A percentile compares a stretch with the other conserved stretches of the same genome.
Evolutionary conservation across 306 rosid species (phyloP).

Genomic region (Cucurbita argyrosperma): DNA sequence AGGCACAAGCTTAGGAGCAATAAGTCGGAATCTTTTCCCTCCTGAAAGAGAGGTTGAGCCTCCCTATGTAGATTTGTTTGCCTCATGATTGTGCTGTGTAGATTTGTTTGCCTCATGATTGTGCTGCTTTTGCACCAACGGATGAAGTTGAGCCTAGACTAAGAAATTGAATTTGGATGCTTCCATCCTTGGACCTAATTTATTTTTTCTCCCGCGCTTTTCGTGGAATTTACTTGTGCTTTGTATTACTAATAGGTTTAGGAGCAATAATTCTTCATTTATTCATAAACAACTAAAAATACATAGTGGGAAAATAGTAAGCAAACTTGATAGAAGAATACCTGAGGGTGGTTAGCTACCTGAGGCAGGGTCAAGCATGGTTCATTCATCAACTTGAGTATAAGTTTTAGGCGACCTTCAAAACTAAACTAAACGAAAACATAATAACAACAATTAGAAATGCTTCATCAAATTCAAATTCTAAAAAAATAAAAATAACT

Average conservation of each 20-base stretch:
- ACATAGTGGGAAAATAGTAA: background rate
- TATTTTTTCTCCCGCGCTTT: background rate
- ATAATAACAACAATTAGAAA: background rate
- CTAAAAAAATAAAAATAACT: background rate
- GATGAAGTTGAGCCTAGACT: background rate
- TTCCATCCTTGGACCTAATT: background rate
- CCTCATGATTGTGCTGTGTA: too few relatives aligned
- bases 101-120: background rate
- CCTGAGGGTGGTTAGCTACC: slow-evolving; percentile 51
- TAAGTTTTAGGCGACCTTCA: slow-evolving; percentile 34
- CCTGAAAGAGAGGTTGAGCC: background rate
- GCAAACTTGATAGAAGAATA: slow-evolving; percentile 9
- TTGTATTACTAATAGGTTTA: slow-evolving; percentile 10
- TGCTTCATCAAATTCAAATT: background rate
- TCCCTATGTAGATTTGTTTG: background rate
- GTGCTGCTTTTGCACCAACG: background rate
- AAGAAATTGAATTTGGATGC: background rate
- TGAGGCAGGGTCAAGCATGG: slow-evolving; percentile 26
- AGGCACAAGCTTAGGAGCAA: background rate
- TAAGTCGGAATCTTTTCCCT: background rate
- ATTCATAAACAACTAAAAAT: background rate
- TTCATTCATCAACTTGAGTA: slow-evolving; percentile 23
- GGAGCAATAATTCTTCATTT: background rate
- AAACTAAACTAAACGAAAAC: slow-evolving; percentile 1
- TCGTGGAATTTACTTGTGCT: slow-evolving; percentile 1